Conservation (phyloP, 306 rosid species). For the Medicago ruthenica region DNA sequence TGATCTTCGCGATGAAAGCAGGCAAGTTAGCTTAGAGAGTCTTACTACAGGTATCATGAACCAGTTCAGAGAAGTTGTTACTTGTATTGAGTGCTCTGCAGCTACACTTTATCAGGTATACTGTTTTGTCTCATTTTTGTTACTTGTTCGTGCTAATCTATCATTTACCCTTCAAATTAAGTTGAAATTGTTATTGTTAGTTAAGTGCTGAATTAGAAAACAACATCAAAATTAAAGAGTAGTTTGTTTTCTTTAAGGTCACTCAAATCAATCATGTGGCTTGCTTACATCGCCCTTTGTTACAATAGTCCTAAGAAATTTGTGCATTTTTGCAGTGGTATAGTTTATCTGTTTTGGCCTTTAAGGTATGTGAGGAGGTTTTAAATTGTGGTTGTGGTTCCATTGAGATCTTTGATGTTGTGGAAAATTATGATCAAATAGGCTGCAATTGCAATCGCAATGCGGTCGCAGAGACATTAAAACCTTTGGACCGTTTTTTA, state of each 20-base stretch:
- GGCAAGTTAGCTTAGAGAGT: conserved; percentile 46
- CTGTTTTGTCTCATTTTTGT: conserved; percentile 23
- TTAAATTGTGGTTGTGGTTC: not conserved
- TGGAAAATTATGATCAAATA: not conserved
- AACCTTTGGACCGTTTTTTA: not conserved
- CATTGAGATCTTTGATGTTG: not conserved
- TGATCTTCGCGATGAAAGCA: conserved; percentile 41
- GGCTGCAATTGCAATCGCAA: not conserved
- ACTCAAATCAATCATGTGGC: not conserved
- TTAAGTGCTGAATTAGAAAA: not conserved
- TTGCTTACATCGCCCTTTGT: not conserved
- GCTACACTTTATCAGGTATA: conserved; percentile 50
- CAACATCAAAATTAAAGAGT: conserved; percentile 10
- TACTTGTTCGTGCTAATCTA: conserved; percentile 24
- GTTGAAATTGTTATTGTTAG: conserved; percentile 2
- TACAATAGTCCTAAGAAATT: conserved; percentile 23
- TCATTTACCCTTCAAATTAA: conserved; percentile 15
- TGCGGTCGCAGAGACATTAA: not conserved
- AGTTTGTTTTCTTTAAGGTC: conserved; percentile 11
- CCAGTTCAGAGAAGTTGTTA: conserved; percentile 43
- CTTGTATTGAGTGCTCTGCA: conserved; percentile 58
- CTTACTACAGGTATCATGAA: conserved; percentile 42
- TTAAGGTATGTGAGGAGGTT: not conserved
- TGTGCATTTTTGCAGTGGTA: not conserved
- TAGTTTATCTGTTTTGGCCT: conserved; percentile 11